Evolutionary conservation across 306 rosid genomes (phyloP).

Genomic region (Arachis stenosperma): DNA sequence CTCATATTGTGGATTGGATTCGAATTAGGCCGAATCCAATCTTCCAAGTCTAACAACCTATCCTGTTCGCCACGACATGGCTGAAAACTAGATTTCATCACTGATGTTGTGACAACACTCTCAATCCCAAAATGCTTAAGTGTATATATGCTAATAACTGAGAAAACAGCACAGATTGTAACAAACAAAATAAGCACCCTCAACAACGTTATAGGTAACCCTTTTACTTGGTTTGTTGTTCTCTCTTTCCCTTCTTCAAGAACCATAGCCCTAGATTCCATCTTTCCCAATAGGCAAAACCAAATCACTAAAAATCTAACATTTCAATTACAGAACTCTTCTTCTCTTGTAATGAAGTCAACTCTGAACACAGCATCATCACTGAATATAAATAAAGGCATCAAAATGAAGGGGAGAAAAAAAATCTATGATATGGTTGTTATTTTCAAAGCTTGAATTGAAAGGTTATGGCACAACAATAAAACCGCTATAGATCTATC

Average conservation of each 20-base stretch:
- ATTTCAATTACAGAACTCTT: constrained; percentile 34
- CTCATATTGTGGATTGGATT: constrained; percentile 72
- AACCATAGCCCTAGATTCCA: constrained; percentile 73
- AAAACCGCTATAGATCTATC: constrained; percentile 44
- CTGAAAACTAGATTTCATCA: constrained; percentile 54
- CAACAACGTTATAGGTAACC: constrained; percentile 67
- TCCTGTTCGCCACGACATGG: constrained; percentile 62
- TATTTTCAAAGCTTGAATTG: neutral
- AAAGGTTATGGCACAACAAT: constrained; percentile 6
- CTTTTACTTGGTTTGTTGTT: constrained; percentile 54
- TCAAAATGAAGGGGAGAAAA: neutral
- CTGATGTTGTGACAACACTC: constrained; percentile 51
- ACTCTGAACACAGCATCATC: neutral
- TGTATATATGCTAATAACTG: constrained; percentile 67
- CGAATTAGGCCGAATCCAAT: constrained; percentile 68
- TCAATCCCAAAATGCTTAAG: constrained; percentile 76
- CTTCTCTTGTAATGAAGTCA: neutral
- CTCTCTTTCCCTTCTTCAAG: constrained; percentile 85
- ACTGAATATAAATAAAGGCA: constrained; percentile 26
- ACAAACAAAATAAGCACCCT: constrained; percentile 66
- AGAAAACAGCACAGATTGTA: constrained; percentile 64
- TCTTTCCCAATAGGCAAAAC: constrained; percentile 37
- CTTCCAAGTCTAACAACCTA: constrained; percentile 49
- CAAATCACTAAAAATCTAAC: neutral
- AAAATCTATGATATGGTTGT: constrained; percentile 1